Conservation (phyloP, 1,284 basidiomycete genomes). For the Amylostereum areolatum region DNA sequence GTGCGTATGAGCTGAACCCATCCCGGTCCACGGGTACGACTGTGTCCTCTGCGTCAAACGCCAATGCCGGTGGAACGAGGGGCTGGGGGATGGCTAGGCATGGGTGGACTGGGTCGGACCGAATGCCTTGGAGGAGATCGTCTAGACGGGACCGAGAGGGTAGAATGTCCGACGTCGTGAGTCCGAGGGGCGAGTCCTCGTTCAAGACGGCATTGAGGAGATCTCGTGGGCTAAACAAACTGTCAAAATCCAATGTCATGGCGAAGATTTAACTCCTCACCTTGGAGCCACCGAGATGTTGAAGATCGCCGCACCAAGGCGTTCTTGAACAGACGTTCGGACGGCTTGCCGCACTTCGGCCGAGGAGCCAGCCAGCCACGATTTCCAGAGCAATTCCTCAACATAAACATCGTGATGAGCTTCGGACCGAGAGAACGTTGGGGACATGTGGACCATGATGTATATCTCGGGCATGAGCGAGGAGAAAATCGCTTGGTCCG, state of each 20-base stretch:
- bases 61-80: conserved; percentile 43
- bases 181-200: not conserved
- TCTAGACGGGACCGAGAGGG: conserved; percentile 45
- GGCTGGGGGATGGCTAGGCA: conserved; percentile 61
- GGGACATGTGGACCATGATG: conserved; percentile 41
- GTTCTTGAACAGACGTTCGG: conserved; percentile 23
- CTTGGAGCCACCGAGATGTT: conserved; percentile 8
- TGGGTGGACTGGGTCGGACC: conserved; percentile 43
- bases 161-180: conserved; percentile 41
- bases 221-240: conserved; percentile 36
- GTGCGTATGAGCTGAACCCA: conserved; percentile 60
- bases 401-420: conserved; percentile 13
- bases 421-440: conserved; percentile 19
- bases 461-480: conserved; percentile 39
- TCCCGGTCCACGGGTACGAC: conserved; percentile 28
- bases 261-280: conserved; percentile 1
- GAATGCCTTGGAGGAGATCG: conserved; percentile 38
- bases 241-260: not conserved
- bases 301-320: conserved; percentile 8
- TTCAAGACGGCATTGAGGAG: conserved; percentile 27
- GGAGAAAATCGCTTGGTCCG: conserved; percentile 6
- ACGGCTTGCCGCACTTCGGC: conserved; percentile 17
- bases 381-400: conserved; percentile 32
- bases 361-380: conserved; percentile 24
- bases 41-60: conserved; percentile 15